A percentile compares a stretch with the other conserved stretches of the same genome.
phyloP scores from a whole-genome alignment of 2,329 filamentous ascomycete genomes.

The Zymoseptoria brevis region DNA sequence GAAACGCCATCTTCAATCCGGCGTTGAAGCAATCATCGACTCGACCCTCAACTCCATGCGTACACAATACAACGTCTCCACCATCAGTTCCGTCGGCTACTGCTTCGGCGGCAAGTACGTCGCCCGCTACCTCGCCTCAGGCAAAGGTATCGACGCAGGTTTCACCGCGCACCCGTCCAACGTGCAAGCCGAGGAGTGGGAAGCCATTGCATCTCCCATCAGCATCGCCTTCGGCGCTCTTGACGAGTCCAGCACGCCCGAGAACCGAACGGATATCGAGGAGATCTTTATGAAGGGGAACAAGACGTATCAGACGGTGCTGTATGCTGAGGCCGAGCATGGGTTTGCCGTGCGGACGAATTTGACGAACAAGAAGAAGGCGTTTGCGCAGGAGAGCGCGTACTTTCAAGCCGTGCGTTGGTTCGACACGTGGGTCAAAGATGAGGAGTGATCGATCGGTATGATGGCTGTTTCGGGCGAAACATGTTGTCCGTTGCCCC shows the following conservation, averaged over 20 bases:
- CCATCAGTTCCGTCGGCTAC: constrained; percentile 60
- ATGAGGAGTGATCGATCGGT: constrained; percentile 1
- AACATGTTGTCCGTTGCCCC: background rate
- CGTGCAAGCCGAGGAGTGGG: constrained; percentile 57
- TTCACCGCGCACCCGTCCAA: constrained; percentile 66
- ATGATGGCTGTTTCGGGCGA: background rate
- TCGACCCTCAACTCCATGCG: constrained; percentile 40
- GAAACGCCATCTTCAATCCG: constrained; percentile 35
- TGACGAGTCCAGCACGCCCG: constrained; percentile 14
- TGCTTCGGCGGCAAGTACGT: constrained; percentile 71
- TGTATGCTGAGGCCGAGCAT: constrained; percentile 29
- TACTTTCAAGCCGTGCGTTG: constrained; percentile 29
- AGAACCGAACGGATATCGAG: constrained; percentile 20
- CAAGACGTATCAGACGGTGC: constrained; percentile 26
- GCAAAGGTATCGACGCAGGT: constrained; percentile 51
- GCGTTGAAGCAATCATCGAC: constrained; percentile 43
- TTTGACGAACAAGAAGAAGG: constrained; percentile 23
- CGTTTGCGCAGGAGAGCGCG: constrained; percentile 29
- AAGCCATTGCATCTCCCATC: constrained; percentile 57
- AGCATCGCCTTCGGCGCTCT: constrained; percentile 46
- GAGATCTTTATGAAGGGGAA: constrained; percentile 23
- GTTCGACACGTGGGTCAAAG: constrained; percentile 29
- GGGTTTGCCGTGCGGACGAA: constrained; percentile 29
- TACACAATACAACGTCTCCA: constrained; percentile 44
- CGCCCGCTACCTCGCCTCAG: constrained; percentile 51